These are phyloP conservation scores for Cyphellophora europaea DNA, from an alignment of 2,329 filamentous ascomycete genomes.

Conservation along the genomic window DNA sequence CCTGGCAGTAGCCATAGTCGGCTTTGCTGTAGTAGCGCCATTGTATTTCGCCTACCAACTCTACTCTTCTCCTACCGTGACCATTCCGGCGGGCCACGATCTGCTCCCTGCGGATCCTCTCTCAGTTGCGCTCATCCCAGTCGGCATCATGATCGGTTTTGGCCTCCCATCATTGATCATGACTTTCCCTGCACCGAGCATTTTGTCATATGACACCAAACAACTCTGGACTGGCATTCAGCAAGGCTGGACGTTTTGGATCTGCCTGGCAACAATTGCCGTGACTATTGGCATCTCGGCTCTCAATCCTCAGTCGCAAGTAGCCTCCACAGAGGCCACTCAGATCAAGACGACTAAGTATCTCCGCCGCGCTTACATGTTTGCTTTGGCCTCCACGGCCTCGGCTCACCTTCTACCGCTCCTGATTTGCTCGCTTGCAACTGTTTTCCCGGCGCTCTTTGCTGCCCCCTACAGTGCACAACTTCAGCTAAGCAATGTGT, in stretches of 20 bases:
- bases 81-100: conserved; percentile 25
- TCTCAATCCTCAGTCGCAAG: conserved; percentile 19
- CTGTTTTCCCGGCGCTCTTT: conserved; percentile 27
- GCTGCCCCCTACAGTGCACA: conserved; percentile 22
- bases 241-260: conserved; percentile 42
- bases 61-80: conserved; percentile 30
- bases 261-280: conserved; percentile 29
- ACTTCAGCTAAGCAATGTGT: conserved; percentile 31
- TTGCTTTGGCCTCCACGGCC: conserved; percentile 30
- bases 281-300: conserved; percentile 21
- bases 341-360: conserved; percentile 21
- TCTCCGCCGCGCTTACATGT: conserved; percentile 31
- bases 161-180: conserved; percentile 35
- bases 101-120: conserved; percentile 22
- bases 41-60: conserved; percentile 35
- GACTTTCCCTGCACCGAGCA: conserved; percentile 30
- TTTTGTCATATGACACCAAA: conserved; percentile 32
- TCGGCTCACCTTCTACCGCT: conserved; percentile 32
- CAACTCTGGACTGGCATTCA: conserved; percentile 40
- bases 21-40: conserved; percentile 36
- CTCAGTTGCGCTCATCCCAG: conserved; percentile 28
- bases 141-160: conserved; percentile 34
- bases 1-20: conserved; percentile 31
- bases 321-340: conserved; percentile 13
- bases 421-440: conserved; percentile 30